Percentiles rank a stretch among this genome's conserved stretches.
phyloP scores from a whole-genome alignment of 768 basidiomycete genomes.

The Daedaleopsis sinensis region DNA sequence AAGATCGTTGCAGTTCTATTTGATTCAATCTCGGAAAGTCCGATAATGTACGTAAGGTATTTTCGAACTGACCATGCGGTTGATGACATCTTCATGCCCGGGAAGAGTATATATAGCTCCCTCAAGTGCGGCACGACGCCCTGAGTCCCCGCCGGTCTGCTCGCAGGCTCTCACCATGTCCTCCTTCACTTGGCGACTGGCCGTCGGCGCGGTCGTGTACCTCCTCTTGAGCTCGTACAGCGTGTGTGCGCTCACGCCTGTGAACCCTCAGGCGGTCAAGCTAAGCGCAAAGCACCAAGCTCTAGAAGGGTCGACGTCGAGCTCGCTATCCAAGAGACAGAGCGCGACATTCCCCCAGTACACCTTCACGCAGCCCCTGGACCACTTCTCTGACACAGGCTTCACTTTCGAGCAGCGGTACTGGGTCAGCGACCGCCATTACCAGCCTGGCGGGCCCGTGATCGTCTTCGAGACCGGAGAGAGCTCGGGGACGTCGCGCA shows the following conservation, averaged over 20 bases:
- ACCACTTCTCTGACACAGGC: slow-evolving; percentile 67
- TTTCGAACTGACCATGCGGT: too few relatives aligned
- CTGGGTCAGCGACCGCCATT: slow-evolving; percentile 84
- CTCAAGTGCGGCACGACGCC: too few relatives aligned
- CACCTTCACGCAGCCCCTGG: slow-evolving; percentile 83
- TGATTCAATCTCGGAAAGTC: too few relatives aligned
- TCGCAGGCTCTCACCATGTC: neutral
- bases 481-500: slow-evolving; percentile 69
- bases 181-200: neutral
- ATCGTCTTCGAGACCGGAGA: slow-evolving; percentile 90
- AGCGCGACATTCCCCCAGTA: slow-evolving; percentile 52
- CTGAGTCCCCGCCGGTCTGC: neutral
- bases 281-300: slow-evolving; percentile 3
- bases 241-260: neutral
- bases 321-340: slow-evolving; percentile 3
- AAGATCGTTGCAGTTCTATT: too few relatives aligned
- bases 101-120: too few relatives aligned
- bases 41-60: too few relatives aligned
- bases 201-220: neutral
- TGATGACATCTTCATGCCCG: too few relatives aligned
- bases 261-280: slow-evolving; percentile 10
- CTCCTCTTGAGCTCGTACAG: neutral
- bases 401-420: slow-evolving; percentile 85
- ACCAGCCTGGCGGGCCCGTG: slow-evolving; percentile 72
- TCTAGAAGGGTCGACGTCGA: neutral